Base-by-base conservation (phyloP, 75 land plant species). In the Picea sitchensis region DNA sequence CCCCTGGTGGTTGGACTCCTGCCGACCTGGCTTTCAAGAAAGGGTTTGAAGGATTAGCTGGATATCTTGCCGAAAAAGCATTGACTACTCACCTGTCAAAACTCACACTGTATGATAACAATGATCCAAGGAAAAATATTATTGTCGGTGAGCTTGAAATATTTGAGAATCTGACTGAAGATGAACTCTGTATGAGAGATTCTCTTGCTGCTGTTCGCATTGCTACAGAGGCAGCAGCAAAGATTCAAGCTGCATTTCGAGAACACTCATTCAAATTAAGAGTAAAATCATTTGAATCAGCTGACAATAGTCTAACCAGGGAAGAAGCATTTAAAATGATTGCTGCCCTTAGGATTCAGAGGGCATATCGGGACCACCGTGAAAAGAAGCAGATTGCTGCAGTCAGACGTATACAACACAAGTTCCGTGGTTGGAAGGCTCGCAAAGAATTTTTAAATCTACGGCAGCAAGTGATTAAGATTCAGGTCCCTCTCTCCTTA, bases 151-250 rank as follows among this genome's bases (percentile, higher is more conserved):
- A 81, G 8, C 31, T 85, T 51, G 38, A 59, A 56, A 80, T 56
- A n/a, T 15, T 76, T 57, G 82, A 76, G 31, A 77, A 82, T 62
- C 51, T 86, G 32, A 84, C 17, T 67, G 92, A 94, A 69, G 91
- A 94, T 26, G 89, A 92, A 83, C 30, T 83, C 11, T 84, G 84
- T 69, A 65, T 92, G 69, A 88, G 88, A 67, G 91, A 92, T 51
- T 83, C 97, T 21, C 82, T 94, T 69, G 85, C 94, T 75, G 97
- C 95, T 60, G 85, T 88, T 30, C 77, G 92, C 3, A 90, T 76
- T 59, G 95, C 97, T 73, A 92, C 94, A 61, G 89, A 87, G 65
- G 92, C 94, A 61, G 95, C 94, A 69, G 83, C 86, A n/a, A 89
- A 87, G 72, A 94, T 94, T 59, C 91, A 94, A 15, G 74, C 87